Percentiles rank a stretch among this genome's conserved stretches.
Evolutionary conservation across 2,329 filamentous ascomycete species (phyloP).

Genomic region (Orbilia ellipsospora): DNA sequence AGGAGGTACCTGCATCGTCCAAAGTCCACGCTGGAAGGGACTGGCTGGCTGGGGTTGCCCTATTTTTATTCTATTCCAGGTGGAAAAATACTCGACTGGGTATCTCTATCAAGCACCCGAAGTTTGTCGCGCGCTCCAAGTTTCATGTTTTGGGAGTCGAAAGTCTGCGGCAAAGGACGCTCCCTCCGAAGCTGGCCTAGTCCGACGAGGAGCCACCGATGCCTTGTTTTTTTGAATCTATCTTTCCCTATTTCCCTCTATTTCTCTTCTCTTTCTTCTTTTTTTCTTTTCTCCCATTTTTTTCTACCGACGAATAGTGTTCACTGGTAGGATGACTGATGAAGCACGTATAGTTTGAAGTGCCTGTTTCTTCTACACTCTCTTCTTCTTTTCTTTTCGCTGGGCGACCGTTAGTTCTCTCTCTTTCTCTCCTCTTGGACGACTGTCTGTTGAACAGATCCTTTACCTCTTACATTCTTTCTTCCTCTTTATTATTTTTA

Average conservation of each 20-base stretch:
- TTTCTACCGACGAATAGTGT: conserved; percentile 35
- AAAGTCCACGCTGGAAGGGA: conserved; percentile 2
- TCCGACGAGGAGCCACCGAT: too few relatives aligned
- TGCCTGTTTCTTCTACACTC: background rate
- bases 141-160: conserved; percentile 42
- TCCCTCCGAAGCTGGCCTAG: conserved; percentile 24
- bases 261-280: conserved; percentile 5
- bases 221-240: too few relatives aligned
- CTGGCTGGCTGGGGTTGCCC: conserved; percentile 10
- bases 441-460: conserved; percentile 50
- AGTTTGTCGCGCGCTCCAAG: conserved; percentile 54
- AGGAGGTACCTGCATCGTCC: conserved; percentile 2
- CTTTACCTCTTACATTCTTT: conserved; percentile 17
- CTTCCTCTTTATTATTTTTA: background rate
- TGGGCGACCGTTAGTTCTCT: conserved; percentile 24
- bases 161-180: conserved; percentile 1
- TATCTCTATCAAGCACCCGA: conserved; percentile 6
- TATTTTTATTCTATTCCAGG: conserved; percentile 9
- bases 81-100: conserved; percentile 18
- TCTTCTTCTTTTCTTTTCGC: conserved; percentile 31
- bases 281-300: conserved; percentile 6
- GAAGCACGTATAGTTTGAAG: conserved; percentile 43
- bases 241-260: conserved; percentile 16
- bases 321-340: conserved; percentile 19
- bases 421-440: conserved; percentile 24